Conservation (phyloP, 176 grass and related monocot species). For the Thinopyrum elongatum region DNA sequence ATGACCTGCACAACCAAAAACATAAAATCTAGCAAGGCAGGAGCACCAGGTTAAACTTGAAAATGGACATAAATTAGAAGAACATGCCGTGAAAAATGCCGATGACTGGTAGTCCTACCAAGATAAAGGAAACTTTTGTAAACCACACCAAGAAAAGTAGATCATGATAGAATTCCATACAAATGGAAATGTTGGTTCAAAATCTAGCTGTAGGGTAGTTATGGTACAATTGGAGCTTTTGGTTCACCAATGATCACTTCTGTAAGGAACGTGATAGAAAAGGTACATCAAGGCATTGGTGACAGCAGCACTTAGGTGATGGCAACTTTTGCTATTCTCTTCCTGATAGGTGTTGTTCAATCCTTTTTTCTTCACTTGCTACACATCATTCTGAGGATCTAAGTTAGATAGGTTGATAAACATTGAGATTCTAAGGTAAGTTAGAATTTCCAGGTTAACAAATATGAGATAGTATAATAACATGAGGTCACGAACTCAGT, state of each 20-base stretch:
- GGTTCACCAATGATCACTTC: neutral
- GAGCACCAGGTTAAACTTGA: too few relatives aligned
- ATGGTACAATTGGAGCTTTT: neutral
- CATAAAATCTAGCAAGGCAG: too few relatives aligned
- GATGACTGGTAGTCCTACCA: neutral
- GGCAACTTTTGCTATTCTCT: neutral
- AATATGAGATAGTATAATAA: neutral
- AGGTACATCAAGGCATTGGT: neutral
- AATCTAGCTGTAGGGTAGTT: slow-evolving; percentile 2
- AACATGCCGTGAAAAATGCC: neutral
- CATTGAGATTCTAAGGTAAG: neutral
- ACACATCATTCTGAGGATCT: neutral
- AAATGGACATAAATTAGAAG: neutral
- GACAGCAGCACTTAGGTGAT: neutral
- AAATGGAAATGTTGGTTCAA: neutral
- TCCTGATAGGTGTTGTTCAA: neutral
- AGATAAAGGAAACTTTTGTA: neutral
- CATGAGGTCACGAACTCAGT: neutral
- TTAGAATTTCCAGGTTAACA: neutral
- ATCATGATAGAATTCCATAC: neutral
- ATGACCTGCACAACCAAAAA: slow-evolving; percentile 48
- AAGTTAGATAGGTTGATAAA: neutral
- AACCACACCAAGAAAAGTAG: neutral
- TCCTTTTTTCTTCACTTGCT: neutral
- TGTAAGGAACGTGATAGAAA: neutral